phyloP scores from a whole-genome alignment of 2,329 filamentous ascomycete genomes.

The Acrocalymma vagum region DNA sequence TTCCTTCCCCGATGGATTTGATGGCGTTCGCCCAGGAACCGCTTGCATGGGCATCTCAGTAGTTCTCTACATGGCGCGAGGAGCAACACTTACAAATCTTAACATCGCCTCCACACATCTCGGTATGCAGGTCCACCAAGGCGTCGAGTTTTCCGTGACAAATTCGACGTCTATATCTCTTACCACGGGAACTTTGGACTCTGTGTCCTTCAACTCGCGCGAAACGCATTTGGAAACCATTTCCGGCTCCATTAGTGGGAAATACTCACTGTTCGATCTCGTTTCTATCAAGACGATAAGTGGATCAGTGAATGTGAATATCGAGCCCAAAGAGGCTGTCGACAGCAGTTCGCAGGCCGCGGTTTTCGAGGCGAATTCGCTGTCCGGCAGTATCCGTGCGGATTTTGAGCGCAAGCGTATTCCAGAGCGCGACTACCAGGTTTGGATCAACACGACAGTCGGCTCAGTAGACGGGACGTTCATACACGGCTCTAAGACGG shows the following conservation, averaged over 20 bases:
- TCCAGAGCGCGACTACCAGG: conserved; percentile 53
- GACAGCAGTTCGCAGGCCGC: conserved; percentile 40
- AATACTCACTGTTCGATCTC: conserved; percentile 50
- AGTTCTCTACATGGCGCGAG: conserved; percentile 46
- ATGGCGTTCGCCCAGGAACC: conserved; percentile 28
- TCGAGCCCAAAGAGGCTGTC: conserved; percentile 47
- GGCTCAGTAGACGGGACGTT: conserved; percentile 49
- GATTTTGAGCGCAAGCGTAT: conserved; percentile 45
- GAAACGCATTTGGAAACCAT: conserved; percentile 50
- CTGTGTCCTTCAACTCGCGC: conserved; percentile 44
- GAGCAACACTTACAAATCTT: conserved; percentile 42
- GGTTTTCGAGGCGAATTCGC: conserved; percentile 44
- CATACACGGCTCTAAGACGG: conserved; percentile 51
- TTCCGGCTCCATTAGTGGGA: conserved; percentile 52
- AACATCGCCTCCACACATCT: conserved; percentile 46
- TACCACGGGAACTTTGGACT: conserved; percentile 45
- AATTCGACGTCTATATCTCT: conserved; percentile 41
- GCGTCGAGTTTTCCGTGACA: conserved; percentile 40
- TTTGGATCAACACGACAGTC: conserved; percentile 46
- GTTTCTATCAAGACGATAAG: conserved; percentile 50
- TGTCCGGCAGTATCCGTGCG: conserved; percentile 48
- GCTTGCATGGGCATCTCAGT: conserved; percentile 50
- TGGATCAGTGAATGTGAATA: conserved; percentile 51
- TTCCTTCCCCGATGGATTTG: conserved; percentile 28
- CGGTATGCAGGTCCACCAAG: conserved; percentile 46